A percentile compares a stretch with the other conserved stretches of the same genome.
These are phyloP conservation scores for Mycosphaerella sp. DNA, from an alignment of 2,329 filamentous ascomycete genomes.

Conservation along the genomic window DNA sequence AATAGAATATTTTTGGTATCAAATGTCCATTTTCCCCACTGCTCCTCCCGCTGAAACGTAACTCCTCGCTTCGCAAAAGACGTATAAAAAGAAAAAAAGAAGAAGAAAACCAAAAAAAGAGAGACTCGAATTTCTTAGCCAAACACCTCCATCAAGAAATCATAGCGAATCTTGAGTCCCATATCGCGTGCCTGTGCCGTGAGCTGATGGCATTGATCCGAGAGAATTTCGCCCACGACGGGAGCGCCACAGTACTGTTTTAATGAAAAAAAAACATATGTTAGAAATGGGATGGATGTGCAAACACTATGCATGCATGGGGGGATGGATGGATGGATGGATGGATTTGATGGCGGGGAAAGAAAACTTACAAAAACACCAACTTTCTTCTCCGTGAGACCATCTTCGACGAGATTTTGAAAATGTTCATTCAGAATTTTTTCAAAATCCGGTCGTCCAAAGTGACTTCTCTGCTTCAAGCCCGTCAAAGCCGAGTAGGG, in stretches of 20 bases:
- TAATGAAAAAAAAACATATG: too few relatives aligned
- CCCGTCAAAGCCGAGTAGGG: constrained; percentile 51
- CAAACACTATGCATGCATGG: too few relatives aligned
- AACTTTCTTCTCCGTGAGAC: constrained; percentile 26
- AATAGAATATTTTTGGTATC: too few relatives aligned
- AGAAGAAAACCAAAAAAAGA: too few relatives aligned
- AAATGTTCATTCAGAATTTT: constrained; percentile 51
- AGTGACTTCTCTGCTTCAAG: constrained; percentile 48
- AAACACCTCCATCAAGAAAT: constrained; percentile 55
- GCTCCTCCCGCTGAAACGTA: too few relatives aligned
- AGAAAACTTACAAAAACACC: constrained; percentile 44
- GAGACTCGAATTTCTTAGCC: constrained; percentile 25
- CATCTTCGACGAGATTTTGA: constrained; percentile 44
- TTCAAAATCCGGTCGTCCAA: constrained; percentile 50
- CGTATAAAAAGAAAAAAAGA: too few relatives aligned
- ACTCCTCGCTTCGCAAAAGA: too few relatives aligned
- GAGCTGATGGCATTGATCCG: constrained; percentile 48
- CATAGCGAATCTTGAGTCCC: constrained; percentile 49
- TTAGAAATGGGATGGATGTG: not conserved
- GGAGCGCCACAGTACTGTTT: constrained; percentile 48
- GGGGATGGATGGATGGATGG: too few relatives aligned
- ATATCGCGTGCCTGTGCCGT: constrained; percentile 48
- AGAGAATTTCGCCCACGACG: constrained; percentile 50
- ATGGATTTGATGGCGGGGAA: not conserved
- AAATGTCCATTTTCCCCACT: too few relatives aligned